These are phyloP conservation scores for Citrus maxima DNA, from an alignment of 345 rosid species.

Conservation along the genomic window DNA sequence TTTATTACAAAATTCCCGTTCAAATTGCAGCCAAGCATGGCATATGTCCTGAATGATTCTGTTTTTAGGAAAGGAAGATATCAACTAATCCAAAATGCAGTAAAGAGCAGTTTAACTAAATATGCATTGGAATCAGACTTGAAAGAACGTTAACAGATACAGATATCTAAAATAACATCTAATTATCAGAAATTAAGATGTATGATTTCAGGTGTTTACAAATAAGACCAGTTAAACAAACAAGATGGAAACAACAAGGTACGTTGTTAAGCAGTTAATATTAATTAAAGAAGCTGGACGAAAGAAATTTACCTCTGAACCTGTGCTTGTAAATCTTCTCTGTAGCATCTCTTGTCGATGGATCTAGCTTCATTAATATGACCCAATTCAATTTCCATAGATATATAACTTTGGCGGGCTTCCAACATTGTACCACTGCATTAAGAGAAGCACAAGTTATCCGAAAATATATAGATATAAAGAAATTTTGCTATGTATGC, in stretches of 20 bases:
- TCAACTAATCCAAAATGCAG: conserved; percentile 47
- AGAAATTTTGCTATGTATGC: neutral
- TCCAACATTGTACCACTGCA: conserved; percentile 80
- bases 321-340: conserved; percentile 59
- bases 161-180: neutral
- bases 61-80: conserved; percentile 57
- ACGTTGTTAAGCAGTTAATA: neutral
- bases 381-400: conserved; percentile 76
- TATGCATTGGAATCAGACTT: neutral
- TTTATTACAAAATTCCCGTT: conserved; percentile 40
- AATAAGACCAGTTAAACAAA: neutral
- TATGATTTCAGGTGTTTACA: neutral
- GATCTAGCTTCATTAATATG: conserved; percentile 77
- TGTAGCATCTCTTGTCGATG: conserved; percentile 74
- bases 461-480: neutral
- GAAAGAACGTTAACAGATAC: neutral
- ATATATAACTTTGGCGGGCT: conserved; percentile 79
- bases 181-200: neutral
- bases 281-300: neutral
- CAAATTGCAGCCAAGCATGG: conserved; percentile 74
- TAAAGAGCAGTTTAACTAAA: conserved; percentile 9
- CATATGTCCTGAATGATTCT: conserved; percentile 80
- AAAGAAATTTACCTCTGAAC: conserved; percentile 63
- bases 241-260: neutral
- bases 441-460: neutral